Percentiles rank a stretch among this genome's conserved stretches.
These are phyloP conservation scores for Cairneyella variabilis DNA, from an alignment of 495 filamentous ascomycete genomes.

Conservation along the genomic window DNA sequence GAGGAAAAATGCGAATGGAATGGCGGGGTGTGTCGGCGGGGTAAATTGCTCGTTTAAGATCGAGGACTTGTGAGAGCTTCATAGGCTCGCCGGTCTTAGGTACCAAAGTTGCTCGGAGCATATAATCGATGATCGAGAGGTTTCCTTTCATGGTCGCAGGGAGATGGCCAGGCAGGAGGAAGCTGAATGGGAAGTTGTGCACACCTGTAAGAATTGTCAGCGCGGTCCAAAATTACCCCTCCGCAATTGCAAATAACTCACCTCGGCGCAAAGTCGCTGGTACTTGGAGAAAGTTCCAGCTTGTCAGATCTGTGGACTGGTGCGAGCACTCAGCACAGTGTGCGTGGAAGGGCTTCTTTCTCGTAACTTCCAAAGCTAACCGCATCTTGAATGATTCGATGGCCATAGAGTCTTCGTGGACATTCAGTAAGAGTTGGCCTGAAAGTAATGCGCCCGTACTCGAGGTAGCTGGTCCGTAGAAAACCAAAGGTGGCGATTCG, in stretches of 20 bases:
- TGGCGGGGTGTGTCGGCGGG: slow-evolving; percentile 59
- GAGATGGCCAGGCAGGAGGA: slow-evolving; percentile 80
- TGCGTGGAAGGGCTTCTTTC: slow-evolving; percentile 71
- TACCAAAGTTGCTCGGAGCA: slow-evolving; percentile 62
- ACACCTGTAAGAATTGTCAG: no score
- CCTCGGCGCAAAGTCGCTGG: slow-evolving; percentile 59
- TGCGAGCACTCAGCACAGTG: slow-evolving; percentile 75
- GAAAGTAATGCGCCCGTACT: slow-evolving; percentile 88
- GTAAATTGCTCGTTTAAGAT: slow-evolving; percentile 70
- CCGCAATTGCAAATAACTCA: no score
- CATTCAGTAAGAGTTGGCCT: slow-evolving; percentile 70
- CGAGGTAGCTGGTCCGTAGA: slow-evolving; percentile 68
- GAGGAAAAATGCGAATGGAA: slow-evolving; percentile 90
- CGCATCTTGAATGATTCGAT: slow-evolving; percentile 67
- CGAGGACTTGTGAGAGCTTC: slow-evolving; percentile 58
- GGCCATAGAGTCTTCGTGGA: slow-evolving; percentile 60
- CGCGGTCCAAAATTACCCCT: no score
- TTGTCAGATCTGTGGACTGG: slow-evolving; percentile 65
- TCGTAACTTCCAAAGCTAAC: slow-evolving; percentile 61
- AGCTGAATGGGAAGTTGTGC: slow-evolving; percentile 88
- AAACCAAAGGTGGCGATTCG: slow-evolving; percentile 85
- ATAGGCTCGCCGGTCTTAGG: slow-evolving; percentile 54
- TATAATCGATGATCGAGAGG: slow-evolving; percentile 73
- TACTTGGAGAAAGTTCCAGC: slow-evolving; percentile 74
- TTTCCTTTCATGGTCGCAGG: slow-evolving; percentile 75